A percentile compares a stretch with the other conserved stretches of the same genome.
These are phyloP conservation scores for Ceratocystiopsis sp. DNA, from an alignment of 2,329 filamentous ascomycete genomes.

Conservation along the genomic window DNA sequence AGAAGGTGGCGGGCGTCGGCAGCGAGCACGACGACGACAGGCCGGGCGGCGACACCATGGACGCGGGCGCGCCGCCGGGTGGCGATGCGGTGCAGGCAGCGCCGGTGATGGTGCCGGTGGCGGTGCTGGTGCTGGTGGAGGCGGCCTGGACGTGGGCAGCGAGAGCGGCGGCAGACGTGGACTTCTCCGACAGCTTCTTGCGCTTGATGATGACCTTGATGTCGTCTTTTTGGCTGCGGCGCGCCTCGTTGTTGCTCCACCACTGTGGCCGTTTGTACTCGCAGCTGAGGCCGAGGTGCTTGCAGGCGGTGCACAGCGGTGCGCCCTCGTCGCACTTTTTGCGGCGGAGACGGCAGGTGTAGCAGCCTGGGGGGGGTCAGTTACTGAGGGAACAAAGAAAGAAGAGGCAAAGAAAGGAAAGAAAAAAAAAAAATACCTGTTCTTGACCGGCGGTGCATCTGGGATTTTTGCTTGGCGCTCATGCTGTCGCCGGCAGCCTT, in stretches of 20 bases:
- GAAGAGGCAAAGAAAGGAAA: conserved; percentile 10
- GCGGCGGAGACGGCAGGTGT: conserved; percentile 48
- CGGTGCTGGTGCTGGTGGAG: conserved; percentile 13
- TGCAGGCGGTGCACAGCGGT: conserved; percentile 47
- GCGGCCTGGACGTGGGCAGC: conserved; percentile 12
- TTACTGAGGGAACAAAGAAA: conserved; percentile 1
- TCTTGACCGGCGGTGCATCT: conserved; percentile 87
- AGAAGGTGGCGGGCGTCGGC: conserved; percentile 64
- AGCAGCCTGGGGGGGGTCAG: conserved; percentile 34
- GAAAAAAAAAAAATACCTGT: conserved; percentile 50
- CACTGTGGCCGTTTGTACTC: conserved; percentile 94
- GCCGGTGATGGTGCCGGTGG: conserved; percentile 1
- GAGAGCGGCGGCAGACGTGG: conserved; percentile 11
- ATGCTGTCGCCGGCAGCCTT: conserved; percentile 24
- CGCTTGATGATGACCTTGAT: conserved; percentile 97
- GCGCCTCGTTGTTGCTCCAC: conserved; percentile 88
- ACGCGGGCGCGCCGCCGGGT: conserved; percentile 14
- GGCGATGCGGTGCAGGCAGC: neutral
- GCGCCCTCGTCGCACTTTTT: conserved; percentile 55
- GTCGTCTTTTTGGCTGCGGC: conserved; percentile 74
- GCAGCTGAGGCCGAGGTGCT: conserved; percentile 65
- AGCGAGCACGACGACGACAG: conserved; percentile 73
- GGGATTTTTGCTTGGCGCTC: conserved; percentile 48
- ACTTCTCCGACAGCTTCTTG: conserved; percentile 87
- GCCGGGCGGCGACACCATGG: conserved; percentile 47